Base-by-base conservation (phyloP, 2,329 filamentous ascomycete genomes). In the Fusarium burgessii region DNA sequence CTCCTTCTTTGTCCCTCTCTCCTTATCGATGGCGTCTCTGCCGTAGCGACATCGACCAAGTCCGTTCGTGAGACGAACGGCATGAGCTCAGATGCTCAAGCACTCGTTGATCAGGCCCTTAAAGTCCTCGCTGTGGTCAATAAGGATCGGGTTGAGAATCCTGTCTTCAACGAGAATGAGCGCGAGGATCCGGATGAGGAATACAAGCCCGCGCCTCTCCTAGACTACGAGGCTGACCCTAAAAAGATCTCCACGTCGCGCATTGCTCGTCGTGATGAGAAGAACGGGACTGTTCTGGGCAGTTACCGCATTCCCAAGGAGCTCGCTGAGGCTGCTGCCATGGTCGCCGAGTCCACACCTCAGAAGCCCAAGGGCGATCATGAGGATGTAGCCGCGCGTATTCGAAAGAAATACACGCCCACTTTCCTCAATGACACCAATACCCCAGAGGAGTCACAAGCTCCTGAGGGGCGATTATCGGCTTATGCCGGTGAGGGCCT, bases 81-180 rank as follows among this genome's bases (percentile, higher is more conserved):
- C 23, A 54, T 41, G 8, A 55, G 41, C 58, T 61, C 58, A 41
- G 49, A 61, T 40, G 58, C 58, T 38, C 58, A 55, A 54, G 33
- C 42, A 41, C 58, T 61, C 13, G 49, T 61, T 40, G 29, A 61
- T n/a, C 47, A 61, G 58, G 58, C 58, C 18, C 58, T 61, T 18
- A 23, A 47, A 52, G 58, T 55, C 35, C 58, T 61, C 27, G 58
- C 58, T 42, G 58, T 61, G 33, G 49, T 61, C 8, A 61, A 61
- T n/a, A 61, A 55, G 41, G 50, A 61, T 13, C 58, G 58, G 5
- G 32, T 61, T 54, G 58, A 61, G 40, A 61, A 61, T 42, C 58
- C 58, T 32, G 58, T 61, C 49, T 61, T 55, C 49, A 61, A 61
- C 49, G 58, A 61, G 41, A 61, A 61, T 17, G n/a, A 54, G 23